Base-by-base conservation (phyloP, 192 early-diverging fungal species). In the Paraglomus brasilianum region DNA sequence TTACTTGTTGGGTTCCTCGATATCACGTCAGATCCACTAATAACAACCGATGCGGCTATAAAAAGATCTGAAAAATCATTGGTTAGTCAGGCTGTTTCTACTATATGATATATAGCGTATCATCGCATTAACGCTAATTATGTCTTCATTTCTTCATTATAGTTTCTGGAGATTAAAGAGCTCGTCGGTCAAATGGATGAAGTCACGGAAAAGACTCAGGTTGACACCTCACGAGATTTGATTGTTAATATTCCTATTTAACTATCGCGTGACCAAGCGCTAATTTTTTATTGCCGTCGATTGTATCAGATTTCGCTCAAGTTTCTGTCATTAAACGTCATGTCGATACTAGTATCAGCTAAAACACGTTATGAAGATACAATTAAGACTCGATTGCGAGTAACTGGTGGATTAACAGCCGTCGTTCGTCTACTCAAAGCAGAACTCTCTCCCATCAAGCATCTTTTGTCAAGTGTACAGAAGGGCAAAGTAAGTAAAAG, bases 291-390 rank as follows among this genome's bases (percentile, higher is more conserved):
- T 55, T 55, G 1, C 9, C 52, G 5, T 19, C 4, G 3, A n/a
- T 46, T 14, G 5, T 62, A 52, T 42, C 43, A 67, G 65, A 67
- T 67, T 21, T 67, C 65, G 7, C 65, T 67, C 45, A 50, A 53
- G 53, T 51, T 51, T n/a, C 50, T 67, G 43, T 17, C 65, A 10
- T 43, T 67, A 45, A 39, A 51, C 17, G 43, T 21, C 17, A 13
- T 67, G 36, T 53, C 65, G 10, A 53, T 51, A 5, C 15, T 67
- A 17, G 43, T 43, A 30, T 40, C 65, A 9, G 50, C 24, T 30
- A 51, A n/a, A 53, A 53, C 65, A 39, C 65, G 50, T 42, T 17
- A 67, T 53, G 65, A 67, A 67, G 10, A 5, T 13, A 4, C 15
- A 38, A 67, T 67, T 13, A 67, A 67, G 43, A 67, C 8, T 0